Percentiles rank a stretch among this genome's conserved stretches.
These are phyloP conservation scores for Myriosclerotinia scirpicola DNA, from an alignment of 2,329 filamentous ascomycete species.

Conservation along the genomic window DNA sequence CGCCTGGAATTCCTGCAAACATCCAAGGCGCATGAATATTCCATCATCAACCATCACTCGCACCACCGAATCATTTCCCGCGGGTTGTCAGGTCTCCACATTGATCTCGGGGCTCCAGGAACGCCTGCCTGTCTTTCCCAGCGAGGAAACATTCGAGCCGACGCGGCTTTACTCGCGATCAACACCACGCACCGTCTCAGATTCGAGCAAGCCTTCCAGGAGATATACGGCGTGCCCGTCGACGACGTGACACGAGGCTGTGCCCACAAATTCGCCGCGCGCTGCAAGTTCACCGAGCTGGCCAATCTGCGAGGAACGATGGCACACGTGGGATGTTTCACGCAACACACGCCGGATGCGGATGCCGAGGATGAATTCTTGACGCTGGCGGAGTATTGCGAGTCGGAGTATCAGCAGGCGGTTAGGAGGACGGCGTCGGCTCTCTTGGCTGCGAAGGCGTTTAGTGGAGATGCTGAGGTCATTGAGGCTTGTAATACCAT, in stretches of 20 bases:
- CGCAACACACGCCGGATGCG: neutral
- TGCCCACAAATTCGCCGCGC: neutral
- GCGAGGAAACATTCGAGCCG: conserved; percentile 1
- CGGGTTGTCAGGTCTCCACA: neutral
- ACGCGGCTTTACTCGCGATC: neutral
- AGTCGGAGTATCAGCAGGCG: neutral
- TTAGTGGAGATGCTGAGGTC: neutral
- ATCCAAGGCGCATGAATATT: neutral
- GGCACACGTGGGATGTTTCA: neutral
- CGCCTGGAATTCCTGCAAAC: neutral
- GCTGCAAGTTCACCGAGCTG: neutral
- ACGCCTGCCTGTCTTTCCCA: too few relatives aligned
- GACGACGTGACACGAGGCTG: neutral
- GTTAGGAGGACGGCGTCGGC: neutral
- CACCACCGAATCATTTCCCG: neutral
- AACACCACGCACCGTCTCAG: neutral
- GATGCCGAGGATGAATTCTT: neutral
- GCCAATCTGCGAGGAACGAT: neutral
- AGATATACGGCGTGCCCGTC: neutral
- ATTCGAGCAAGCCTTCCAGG: neutral
- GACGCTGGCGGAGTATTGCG: neutral
- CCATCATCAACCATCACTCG: neutral
- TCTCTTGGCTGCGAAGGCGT: neutral
- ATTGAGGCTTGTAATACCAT: neutral
- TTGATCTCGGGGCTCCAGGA: too few relatives aligned